Conservation (phyloP, 2,329 filamentous ascomycete genomes). For the Beauveria sp. region DNA sequence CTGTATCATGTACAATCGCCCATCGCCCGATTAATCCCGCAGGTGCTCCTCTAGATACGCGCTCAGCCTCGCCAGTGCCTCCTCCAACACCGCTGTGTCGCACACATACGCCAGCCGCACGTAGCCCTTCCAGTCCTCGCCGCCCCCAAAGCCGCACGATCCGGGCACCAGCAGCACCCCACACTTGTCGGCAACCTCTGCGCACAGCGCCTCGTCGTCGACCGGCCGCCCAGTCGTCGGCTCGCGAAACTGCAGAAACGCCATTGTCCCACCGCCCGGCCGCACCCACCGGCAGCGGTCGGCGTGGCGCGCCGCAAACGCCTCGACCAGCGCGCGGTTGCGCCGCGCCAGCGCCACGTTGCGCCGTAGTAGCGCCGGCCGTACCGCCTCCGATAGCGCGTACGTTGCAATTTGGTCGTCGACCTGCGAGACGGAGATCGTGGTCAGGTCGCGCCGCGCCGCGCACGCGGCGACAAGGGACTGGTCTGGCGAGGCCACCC, state of each 20-base stretch:
- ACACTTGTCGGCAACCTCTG: slow-evolving; percentile 57
- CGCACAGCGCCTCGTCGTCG: slow-evolving; percentile 66
- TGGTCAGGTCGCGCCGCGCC: slow-evolving; percentile 69
- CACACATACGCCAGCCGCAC: slow-evolving; percentile 72
- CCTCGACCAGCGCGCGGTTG: slow-evolving; percentile 59
- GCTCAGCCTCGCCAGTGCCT: slow-evolving; percentile 49
- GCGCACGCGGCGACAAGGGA: slow-evolving; percentile 57
- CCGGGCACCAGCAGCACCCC: slow-evolving; percentile 72
- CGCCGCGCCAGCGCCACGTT: slow-evolving; percentile 50
- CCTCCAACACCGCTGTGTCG: slow-evolving; percentile 59
- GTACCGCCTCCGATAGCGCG: slow-evolving; percentile 51
- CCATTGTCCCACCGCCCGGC: slow-evolving; percentile 72
- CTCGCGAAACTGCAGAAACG: slow-evolving; percentile 61
- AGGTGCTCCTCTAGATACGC: slow-evolving; percentile 26
- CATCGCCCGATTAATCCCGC: background rate
- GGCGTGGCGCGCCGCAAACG: slow-evolving; percentile 58
- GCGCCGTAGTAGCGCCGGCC: slow-evolving; percentile 30
- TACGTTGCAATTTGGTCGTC: slow-evolving; percentile 73
- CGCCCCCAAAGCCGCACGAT: slow-evolving; percentile 61
- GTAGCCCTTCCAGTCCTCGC: slow-evolving; percentile 61
- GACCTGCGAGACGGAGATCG: slow-evolving; percentile 58
- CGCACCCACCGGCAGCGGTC: slow-evolving; percentile 62
- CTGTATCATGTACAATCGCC: background rate
- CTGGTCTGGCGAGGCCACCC: slow-evolving; percentile 63
- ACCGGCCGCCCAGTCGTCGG: slow-evolving; percentile 49